These are phyloP conservation scores for Geotrichum klebahnii DNA, from an alignment of 1,139 yeast species.

Conservation along the genomic window DNA sequence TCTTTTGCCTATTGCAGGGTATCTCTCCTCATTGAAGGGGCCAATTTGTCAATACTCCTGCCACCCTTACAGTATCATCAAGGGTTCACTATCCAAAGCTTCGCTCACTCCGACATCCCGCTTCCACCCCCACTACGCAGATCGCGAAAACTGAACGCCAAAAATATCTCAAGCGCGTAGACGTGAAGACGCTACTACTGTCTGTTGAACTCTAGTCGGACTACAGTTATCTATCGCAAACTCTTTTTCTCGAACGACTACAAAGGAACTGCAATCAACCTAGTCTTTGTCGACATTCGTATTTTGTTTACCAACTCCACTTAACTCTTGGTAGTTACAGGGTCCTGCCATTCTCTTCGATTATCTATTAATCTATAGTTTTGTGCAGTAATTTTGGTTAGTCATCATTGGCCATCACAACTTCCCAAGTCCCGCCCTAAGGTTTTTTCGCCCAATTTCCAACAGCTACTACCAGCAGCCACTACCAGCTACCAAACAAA, in stretches of 20 bases:
- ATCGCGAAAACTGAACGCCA: background rate
- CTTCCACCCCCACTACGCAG: background rate
- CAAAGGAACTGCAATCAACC: no score
- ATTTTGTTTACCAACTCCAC: no score
- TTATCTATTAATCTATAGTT: background rate
- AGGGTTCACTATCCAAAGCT: background rate
- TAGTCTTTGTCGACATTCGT: no score
- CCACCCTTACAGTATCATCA: no score
- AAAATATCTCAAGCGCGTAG: background rate
- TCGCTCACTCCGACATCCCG: background rate
- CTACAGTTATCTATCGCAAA: no score
- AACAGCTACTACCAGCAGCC: background rate
- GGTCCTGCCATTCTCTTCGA: no score
- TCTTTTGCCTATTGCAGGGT: no score
- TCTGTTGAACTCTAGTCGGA: no score
- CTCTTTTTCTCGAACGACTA: no score
- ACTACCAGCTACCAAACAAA: background rate
- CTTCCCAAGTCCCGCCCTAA: background rate
- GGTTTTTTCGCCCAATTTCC: slow-evolving; percentile 1
- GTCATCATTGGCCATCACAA: slow-evolving; percentile 1
- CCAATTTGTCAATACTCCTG: no score
- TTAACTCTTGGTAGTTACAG: no score
- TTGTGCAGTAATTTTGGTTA: background rate
- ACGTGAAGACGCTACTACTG: background rate
- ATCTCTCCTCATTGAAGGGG: no score